Evolutionary conservation across 495 filamentous ascomycete genomes (phyloP), one percentile per base, ranked within the genome.

Genomic region (Penicillium odoratum): DNA sequence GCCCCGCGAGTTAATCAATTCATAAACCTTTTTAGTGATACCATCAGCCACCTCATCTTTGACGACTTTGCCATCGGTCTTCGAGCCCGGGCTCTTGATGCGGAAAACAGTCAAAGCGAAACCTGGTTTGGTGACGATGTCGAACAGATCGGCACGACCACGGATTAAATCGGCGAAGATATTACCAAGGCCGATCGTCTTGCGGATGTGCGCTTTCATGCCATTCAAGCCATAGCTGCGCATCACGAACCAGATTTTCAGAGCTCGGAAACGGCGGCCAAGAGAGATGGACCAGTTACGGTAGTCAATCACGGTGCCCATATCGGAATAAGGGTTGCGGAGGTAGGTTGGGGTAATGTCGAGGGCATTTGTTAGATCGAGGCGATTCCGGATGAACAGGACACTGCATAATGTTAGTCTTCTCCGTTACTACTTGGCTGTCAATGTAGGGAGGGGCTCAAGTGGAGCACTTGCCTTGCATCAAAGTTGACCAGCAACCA

Each of bases 261-360:
- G 74, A 1, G 88, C 83, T 11, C 94, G 80, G 79, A 98, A 98
- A n/a, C 94, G 83, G 7, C 94, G 82, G 11, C 94, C 94, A 0
- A 98, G 84, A 10, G 94, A 94, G 67, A 98, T 97, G 72, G 95
- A 92, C 94, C 94, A 98, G 80, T 98, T 95, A 26, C 94, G 85
- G 74, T 98, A 98, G 68, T 98, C 94, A 36, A 92, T 97, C 3
- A 98, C 94, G 6, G 92, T 81, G 1, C 93, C 93, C 45, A 81
- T 81, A 56, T 92, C 90, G 0, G 87, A 88, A 71, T 88, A 91
- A 3, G 83, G 70, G 72, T 96, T 97, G 57, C 84, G 81, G 8
- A 95, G 83, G 74, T 95, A 98, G 7, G 88, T 81, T 3, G 90
- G 91, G 50, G 88, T 90, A 69, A 97, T 88, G 65, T 85, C 87